Conservation (phyloP, 257 asterid species). For the Solanum virginianum region DNA sequence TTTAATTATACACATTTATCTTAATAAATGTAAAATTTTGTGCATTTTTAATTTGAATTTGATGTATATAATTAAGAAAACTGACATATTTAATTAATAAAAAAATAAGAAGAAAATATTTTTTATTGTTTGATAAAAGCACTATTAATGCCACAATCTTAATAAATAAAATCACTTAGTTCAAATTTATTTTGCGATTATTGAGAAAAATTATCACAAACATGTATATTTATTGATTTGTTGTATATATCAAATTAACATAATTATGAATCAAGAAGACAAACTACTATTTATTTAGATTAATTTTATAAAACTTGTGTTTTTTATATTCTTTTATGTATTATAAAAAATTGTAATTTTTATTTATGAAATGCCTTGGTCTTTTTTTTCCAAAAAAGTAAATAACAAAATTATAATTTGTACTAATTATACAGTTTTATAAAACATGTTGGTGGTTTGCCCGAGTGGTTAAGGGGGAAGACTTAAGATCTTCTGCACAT, state of each 20-base stretch:
- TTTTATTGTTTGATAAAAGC: too few species aligned
- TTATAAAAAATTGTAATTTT: not conserved
- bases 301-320: not conserved
- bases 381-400: too few species aligned
- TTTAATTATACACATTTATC: too few species aligned
- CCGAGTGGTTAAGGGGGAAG: conserved; percentile 48
- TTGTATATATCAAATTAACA: not conserved
- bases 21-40: too few species aligned
- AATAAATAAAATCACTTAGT: too few species aligned
- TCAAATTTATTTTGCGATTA: too few species aligned
- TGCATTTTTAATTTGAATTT: too few species aligned
- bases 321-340: not conserved
- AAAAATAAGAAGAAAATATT: too few species aligned
- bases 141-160: too few species aligned
- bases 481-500: conserved; percentile 26
- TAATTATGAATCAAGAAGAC: not conserved
- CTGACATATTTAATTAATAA: too few species aligned
- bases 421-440: not conserved
- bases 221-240: not conserved
- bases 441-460: conserved; percentile 11
- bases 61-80: too few species aligned
- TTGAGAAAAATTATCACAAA: not conserved
- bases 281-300: not conserved
- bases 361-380: not conserved
- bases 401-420: not conserved